phyloP scores from a whole-genome alignment of 345 rosid genomes.

The Tarenaya hassleriana region DNA sequence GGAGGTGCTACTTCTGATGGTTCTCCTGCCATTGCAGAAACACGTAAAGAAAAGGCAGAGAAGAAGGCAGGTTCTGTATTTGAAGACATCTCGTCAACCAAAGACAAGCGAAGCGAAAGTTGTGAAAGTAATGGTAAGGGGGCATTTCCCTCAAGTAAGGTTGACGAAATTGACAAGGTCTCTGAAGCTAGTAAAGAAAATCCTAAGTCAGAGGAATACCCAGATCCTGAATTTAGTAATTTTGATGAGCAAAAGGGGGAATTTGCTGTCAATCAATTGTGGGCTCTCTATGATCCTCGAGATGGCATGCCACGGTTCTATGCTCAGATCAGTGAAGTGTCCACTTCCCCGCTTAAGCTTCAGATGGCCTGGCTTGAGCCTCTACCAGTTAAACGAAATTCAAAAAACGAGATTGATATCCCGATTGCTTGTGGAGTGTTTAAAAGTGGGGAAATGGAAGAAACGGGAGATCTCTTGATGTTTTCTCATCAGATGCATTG shows the following conservation, averaged over 20 bases:
- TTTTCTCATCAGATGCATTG: conserved; percentile 55
- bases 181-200: conserved; percentile 5
- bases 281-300: conserved; percentile 73
- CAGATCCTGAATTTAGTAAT: conserved; percentile 70
- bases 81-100: conserved; percentile 24
- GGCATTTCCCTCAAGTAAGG: conserved; percentile 15
- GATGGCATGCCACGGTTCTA: conserved; percentile 87
- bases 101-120: conserved; percentile 24
- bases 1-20: conserved; percentile 27
- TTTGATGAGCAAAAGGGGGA: conserved; percentile 45
- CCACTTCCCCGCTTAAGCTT: conserved; percentile 48
- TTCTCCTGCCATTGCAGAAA: conserved; percentile 23
- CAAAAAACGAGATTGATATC: conserved; percentile 36
- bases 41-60: conserved; percentile 17
- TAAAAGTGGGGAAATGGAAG: conserved; percentile 31
- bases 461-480: conserved; percentile 38
- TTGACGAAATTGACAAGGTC: conserved; percentile 17
- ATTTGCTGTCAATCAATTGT: conserved; percentile 64
- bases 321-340: conserved; percentile 54
- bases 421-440: conserved; percentile 71
- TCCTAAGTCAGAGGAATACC: conserved; percentile 23
- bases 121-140: conserved; percentile 27
- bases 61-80: conserved; percentile 22
- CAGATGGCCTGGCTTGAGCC: conserved; percentile 74
- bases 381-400: conserved; percentile 29